Evolutionary conservation across 116 monocot species (phyloP).

Genomic region (Zostera marina): DNA sequence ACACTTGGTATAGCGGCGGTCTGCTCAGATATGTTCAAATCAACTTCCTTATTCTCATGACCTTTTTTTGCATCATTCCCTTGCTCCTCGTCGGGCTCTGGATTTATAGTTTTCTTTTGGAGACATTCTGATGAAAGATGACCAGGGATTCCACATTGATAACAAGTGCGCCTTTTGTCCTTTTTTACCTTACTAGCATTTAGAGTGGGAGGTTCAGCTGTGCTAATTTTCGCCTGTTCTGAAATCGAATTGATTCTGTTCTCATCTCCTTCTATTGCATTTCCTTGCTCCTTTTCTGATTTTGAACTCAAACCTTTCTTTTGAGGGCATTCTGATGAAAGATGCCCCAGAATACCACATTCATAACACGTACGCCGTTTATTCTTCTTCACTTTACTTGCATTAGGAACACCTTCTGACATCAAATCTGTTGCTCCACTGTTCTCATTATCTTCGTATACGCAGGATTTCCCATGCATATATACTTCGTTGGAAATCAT

Average conservation of each 20-base stretch:
- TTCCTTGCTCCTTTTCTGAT: too few relatives aligned
- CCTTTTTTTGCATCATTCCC: too few relatives aligned
- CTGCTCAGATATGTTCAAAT: too few relatives aligned
- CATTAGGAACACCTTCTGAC: neutral
- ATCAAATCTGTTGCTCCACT: neutral
- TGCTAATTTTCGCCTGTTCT: too few relatives aligned
- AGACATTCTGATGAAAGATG: slow-evolving; percentile 69
- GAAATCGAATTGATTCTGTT: too few relatives aligned
- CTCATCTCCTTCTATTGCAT: too few relatives aligned
- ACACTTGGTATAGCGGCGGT: neutral
- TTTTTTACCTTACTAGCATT: slow-evolving; percentile 8
- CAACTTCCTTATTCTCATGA: too few relatives aligned
- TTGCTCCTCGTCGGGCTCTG: neutral
- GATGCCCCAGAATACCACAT: slow-evolving; percentile 79
- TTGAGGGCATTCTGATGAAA: slow-evolving; percentile 51
- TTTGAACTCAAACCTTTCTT: slow-evolving; percentile 13
- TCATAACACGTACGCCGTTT: slow-evolving; percentile 79
- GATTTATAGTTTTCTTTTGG: slow-evolving; percentile 11
- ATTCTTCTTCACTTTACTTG: slow-evolving; percentile 28
- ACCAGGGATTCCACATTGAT: slow-evolving; percentile 53
- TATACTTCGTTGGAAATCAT: neutral
- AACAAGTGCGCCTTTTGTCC: too few relatives aligned
- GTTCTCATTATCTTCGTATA: neutral
- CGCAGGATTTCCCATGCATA: neutral
- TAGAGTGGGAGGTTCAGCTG: too few relatives aligned